These are phyloP conservation scores for Mrakiaceae sp. DNA, from an alignment of 1,284 basidiomycete genomes.

Conservation along the genomic window DNA sequence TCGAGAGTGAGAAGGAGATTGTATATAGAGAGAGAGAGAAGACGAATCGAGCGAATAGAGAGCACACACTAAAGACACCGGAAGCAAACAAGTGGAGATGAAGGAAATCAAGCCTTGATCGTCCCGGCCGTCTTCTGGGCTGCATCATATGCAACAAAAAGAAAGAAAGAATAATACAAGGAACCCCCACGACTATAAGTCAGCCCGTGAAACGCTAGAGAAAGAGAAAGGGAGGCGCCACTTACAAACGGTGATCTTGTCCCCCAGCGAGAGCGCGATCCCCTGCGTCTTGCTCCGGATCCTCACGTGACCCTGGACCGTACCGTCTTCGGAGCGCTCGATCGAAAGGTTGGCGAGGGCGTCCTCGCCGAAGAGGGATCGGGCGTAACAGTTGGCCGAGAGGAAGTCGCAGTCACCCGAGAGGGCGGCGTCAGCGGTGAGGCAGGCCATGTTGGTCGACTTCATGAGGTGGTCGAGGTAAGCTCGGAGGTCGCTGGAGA, in stretches of 20 bases:
- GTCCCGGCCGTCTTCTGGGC: too few species aligned
- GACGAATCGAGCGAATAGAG: too few species aligned
- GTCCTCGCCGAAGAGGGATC: conserved; percentile 87
- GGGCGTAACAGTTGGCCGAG: conserved; percentile 85
- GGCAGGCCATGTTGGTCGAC: conserved; percentile 87
- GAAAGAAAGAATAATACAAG: too few species aligned
- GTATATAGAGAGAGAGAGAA: too few species aligned
- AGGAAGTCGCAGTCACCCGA: conserved; percentile 90
- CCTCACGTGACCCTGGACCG: conserved; percentile 77
- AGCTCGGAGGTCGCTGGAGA: conserved; percentile 55
- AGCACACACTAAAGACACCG: too few species aligned
- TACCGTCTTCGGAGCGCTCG: conserved; percentile 72
- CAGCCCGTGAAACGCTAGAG: too few species aligned
- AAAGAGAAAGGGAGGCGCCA: too few species aligned
- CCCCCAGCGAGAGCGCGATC: conserved; percentile 85
- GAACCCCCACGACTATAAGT: too few species aligned
- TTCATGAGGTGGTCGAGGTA: conserved; percentile 86
- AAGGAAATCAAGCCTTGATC: too few species aligned
- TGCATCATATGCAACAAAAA: too few species aligned
- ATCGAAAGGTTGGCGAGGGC: conserved; percentile 92
- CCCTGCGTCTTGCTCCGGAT: conserved; percentile 92
- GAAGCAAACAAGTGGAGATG: too few species aligned
- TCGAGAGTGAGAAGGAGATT: too few species aligned
- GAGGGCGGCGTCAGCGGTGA: conserved; percentile 85
- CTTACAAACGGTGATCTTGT: conserved; percentile 55